Percentiles rank a stretch among this genome's conserved stretches.
Conservation (phyloP, 441 rosid genomes). For the Croton laevigatus region DNA sequence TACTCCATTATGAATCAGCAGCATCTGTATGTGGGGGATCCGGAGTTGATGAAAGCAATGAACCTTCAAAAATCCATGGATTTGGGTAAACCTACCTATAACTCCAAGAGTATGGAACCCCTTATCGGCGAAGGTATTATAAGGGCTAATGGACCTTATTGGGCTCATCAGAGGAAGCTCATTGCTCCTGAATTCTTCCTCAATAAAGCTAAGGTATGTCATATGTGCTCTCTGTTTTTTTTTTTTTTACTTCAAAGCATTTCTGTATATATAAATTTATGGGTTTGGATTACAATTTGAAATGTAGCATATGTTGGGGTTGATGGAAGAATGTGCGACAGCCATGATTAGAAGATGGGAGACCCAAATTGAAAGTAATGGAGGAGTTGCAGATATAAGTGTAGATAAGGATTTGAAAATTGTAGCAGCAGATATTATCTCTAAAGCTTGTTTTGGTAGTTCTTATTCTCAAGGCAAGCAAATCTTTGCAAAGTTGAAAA, state of each 20-base stretch:
- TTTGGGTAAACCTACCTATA: constrained; percentile 29
- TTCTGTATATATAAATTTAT: no score
- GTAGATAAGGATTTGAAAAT: constrained; percentile 32
- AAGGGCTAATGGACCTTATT: constrained; percentile 28
- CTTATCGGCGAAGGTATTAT: constrained; percentile 36
- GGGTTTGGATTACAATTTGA: no score
- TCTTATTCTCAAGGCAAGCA: constrained; percentile 27
- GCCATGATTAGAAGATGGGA: constrained; percentile 28
- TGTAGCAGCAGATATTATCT: constrained; percentile 31
- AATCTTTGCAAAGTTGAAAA: constrained; percentile 28
- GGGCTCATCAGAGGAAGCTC: constrained; percentile 37
- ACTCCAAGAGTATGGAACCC: constrained; percentile 8
- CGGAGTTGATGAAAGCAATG: constrained; percentile 25
- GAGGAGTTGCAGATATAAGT: constrained; percentile 21
- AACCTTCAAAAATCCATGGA: constrained; percentile 25
- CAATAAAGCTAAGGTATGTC: constrained; percentile 31
- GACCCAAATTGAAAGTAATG: constrained; percentile 16
- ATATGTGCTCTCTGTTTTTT: no score
- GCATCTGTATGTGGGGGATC: constrained; percentile 18
- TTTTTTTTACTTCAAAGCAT: no score
- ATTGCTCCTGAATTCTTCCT: constrained; percentile 38
- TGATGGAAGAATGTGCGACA: constrained; percentile 31
- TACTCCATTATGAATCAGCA: constrained; percentile 27
- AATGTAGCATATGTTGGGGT: constrained; percentile 26
- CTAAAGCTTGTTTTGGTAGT: constrained; percentile 39